A percentile compares a stretch with the other conserved stretches of the same genome.
These are phyloP conservation scores for Hypoxylon fragiforme DNA, from an alignment of 495 filamentous ascomycete genomes.

Conservation along the genomic window DNA sequence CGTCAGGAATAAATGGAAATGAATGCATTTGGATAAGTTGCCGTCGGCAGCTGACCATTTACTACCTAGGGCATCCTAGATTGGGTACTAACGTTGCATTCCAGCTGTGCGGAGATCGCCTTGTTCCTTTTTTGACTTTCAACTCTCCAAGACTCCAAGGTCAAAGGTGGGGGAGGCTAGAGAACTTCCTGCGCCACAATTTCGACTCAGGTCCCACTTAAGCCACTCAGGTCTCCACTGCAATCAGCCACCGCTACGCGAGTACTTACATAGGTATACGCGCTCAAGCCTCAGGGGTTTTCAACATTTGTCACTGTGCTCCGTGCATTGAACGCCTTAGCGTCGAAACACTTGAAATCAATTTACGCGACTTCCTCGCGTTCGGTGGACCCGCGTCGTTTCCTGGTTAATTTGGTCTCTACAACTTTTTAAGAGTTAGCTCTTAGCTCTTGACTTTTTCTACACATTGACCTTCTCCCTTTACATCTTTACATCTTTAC, in stretches of 20 bases:
- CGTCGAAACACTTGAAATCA: constrained; percentile 4
- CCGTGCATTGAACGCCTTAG: background rate
- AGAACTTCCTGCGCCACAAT: too few species aligned
- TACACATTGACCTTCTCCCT: constrained; percentile 2
- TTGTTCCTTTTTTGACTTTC: constrained; percentile 35
- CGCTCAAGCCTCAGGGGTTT: too few species aligned
- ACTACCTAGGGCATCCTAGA: background rate
- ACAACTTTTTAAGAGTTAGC: constrained; percentile 18
- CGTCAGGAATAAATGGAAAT: too few species aligned
- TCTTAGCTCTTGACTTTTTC: too few species aligned
- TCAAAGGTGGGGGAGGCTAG: constrained; percentile 3
- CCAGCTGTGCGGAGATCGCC: constrained; percentile 46
- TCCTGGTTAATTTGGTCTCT: constrained; percentile 28
- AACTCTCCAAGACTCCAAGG: background rate
- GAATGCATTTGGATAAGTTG: constrained; percentile 15
- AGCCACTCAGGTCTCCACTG: too few species aligned
- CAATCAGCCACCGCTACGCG: too few species aligned
- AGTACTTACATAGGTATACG: constrained; percentile 1
- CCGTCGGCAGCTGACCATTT: constrained; percentile 7
- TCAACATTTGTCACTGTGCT: too few species aligned
- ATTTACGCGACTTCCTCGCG: constrained; percentile 37
- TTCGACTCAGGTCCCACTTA: too few species aligned
- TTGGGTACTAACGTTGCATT: background rate
- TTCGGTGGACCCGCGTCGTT: constrained; percentile 34
- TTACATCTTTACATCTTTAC: constrained; percentile 1